A percentile compares a stretch with the other conserved stretches of the same genome.
Evolutionary conservation across 441 rosid species (phyloP).

Genomic region (Pelargonium cotyledonis): DNA sequence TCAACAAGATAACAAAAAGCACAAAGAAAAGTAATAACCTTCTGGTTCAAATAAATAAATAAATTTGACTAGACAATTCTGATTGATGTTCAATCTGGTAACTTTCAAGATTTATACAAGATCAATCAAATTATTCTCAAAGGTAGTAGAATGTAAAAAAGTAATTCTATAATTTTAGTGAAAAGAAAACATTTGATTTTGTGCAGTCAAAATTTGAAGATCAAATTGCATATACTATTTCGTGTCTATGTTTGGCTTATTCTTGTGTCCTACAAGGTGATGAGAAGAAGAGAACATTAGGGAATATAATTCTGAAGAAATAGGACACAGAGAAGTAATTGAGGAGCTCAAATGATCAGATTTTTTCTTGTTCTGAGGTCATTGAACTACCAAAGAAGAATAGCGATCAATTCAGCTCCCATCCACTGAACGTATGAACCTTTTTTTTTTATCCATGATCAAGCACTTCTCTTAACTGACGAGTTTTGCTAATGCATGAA

Average conservation of each 20-base stretch:
- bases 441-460: background rate
- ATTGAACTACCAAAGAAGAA: background rate
- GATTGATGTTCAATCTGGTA: background rate
- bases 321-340: background rate
- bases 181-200: no score
- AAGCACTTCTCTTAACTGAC: background rate
- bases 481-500: background rate
- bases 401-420: background rate
- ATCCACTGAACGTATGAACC: background rate
- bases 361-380: background rate
- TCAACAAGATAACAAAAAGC: background rate
- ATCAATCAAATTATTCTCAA: background rate
- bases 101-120: background rate
- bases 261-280: no score
- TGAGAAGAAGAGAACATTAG: no score
- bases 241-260: background rate
- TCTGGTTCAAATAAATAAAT: background rate
- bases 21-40: background rate
- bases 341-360: background rate
- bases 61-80: background rate
- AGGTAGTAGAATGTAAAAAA: background rate
- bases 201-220: background rate
- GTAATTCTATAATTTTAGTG: background rate
- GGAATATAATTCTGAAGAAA: no score
- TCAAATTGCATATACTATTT: background rate